Evolutionary conservation across 2,329 filamentous ascomycete genomes (phyloP).

Genomic region (Colletotrichum sp.): DNA sequence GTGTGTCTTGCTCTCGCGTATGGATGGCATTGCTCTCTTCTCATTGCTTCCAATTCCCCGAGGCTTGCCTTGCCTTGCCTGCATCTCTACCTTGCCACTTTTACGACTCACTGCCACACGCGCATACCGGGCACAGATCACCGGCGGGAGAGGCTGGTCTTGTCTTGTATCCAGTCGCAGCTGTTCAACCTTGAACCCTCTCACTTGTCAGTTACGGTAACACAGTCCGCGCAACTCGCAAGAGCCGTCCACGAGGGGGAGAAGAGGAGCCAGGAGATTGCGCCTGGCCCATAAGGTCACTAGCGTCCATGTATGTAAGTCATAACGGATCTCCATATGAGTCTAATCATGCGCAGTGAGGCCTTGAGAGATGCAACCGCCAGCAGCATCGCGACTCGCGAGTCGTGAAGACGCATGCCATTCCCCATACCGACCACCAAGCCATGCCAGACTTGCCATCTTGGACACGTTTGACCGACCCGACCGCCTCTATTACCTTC

Average conservation of each 20-base stretch:
- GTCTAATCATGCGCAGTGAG: constrained; percentile 18
- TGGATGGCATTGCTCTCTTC: not conserved
- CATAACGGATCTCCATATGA: constrained; percentile 19
- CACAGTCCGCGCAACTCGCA: not conserved
- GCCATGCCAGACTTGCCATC: not conserved
- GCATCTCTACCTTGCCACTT: not conserved
- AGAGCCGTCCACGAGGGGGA: not conserved
- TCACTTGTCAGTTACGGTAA: not conserved
- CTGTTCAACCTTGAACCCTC: constrained; percentile 13
- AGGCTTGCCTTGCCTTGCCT: not conserved
- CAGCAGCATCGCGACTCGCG: constrained; percentile 17
- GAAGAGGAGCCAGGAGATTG: constrained; percentile 16
- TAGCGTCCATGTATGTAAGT: constrained; percentile 20
- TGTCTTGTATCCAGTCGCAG: not conserved
- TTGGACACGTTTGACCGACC: not conserved
- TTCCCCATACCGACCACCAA: not conserved
- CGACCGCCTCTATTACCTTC: constrained; percentile 3
- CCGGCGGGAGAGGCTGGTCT: not conserved
- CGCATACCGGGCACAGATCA: not conserved
- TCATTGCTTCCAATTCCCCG: not conserved
- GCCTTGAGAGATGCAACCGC: constrained; percentile 14
- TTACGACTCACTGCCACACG: not conserved
- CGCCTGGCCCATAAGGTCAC: constrained; percentile 9
- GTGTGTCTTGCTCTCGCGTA: not conserved
- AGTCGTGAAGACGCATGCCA: constrained; percentile 14